Percentiles rank a stretch among this genome's conserved stretches.
Evolutionary conservation across 805 yeast species (phyloP).

Genomic region (Sporopachydermia lactativora): DNA sequence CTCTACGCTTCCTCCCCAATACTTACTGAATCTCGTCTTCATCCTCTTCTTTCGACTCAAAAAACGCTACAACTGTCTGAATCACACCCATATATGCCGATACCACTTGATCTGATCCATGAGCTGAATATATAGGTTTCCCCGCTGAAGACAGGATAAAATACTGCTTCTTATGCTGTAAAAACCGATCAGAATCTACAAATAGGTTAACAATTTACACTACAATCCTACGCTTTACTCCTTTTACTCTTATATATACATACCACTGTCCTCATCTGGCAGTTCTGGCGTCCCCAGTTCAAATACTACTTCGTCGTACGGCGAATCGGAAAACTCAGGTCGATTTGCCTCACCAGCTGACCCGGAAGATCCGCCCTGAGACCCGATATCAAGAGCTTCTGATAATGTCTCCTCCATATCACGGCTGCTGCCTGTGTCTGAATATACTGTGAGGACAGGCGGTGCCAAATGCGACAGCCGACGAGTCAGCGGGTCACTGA

Average conservation of each 20-base stretch:
- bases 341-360: constrained; percentile 6
- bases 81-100: constrained; percentile 67
- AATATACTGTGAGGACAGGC: background rate
- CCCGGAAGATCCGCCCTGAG: constrained; percentile 2
- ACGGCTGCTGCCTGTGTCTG: constrained; percentile 1
- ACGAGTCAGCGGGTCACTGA: background rate
- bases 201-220: constrained; percentile 11
- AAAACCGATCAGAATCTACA: constrained; percentile 18
- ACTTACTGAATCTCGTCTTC: constrained; percentile 11
- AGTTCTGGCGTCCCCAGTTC: constrained; percentile 3
- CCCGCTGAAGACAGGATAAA: constrained; percentile 77
- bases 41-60: constrained; percentile 28
- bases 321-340: constrained; percentile 2
- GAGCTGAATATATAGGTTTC: constrained; percentile 71
- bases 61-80: constrained; percentile 65
- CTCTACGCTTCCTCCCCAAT: no score
- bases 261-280: constrained; percentile 2
- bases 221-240: constrained; percentile 1
- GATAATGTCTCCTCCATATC: constrained; percentile 7
- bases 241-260: no score
- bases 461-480: background rate
- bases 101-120: constrained; percentile 54
- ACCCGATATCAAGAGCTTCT: constrained; percentile 5
- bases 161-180: constrained; percentile 44
- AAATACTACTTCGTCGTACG: constrained; percentile 7